Evolutionary conservation across 192 early-diverging fungal genomes (phyloP).

Genomic region (Phlyctochytrium planicorne): DNA sequence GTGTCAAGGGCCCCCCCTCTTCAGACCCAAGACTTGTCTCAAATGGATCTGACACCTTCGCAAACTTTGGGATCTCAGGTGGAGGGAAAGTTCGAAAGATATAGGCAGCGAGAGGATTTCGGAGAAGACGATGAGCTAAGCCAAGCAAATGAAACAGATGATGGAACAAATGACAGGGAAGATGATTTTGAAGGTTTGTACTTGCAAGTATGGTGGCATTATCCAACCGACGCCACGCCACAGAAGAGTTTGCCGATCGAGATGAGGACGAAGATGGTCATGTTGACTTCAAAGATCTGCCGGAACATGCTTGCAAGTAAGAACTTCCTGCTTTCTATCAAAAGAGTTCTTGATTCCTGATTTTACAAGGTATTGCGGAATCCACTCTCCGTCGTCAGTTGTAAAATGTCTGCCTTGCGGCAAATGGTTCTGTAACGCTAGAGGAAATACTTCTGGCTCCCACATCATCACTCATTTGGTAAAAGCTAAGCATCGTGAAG

Average conservation of each 20-base stretch:
- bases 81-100: too few species aligned
- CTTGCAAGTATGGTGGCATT: too few species aligned
- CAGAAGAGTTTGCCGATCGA: slow-evolving; percentile 7
- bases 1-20: too few species aligned
- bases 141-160: too few species aligned
- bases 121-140: too few species aligned
- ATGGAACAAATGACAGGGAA: too few species aligned
- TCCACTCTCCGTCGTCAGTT: slow-evolving; percentile 82
- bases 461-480: slow-evolving; percentile 97
- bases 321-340: background rate
- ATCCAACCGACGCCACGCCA: background rate
- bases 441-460: slow-evolving; percentile 73
- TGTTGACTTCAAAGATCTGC: slow-evolving; percentile 54
- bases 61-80: too few species aligned
- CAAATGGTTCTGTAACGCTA: slow-evolving; percentile 97
- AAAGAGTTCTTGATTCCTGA: slow-evolving; percentile 2
- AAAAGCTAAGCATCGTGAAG: slow-evolving; percentile 91
- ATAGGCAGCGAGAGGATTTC: too few species aligned
- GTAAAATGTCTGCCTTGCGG: slow-evolving; percentile 90
- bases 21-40: too few species aligned
- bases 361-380: slow-evolving; percentile 80
- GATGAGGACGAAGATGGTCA: slow-evolving; percentile 15
- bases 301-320: slow-evolving; percentile 76
- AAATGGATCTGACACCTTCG: too few species aligned
- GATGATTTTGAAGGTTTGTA: too few species aligned